A percentile compares a stretch with the other conserved stretches of the same genome.
Conservation (phyloP, 208 protist species). For the Zelonia costaricensis region DNA sequence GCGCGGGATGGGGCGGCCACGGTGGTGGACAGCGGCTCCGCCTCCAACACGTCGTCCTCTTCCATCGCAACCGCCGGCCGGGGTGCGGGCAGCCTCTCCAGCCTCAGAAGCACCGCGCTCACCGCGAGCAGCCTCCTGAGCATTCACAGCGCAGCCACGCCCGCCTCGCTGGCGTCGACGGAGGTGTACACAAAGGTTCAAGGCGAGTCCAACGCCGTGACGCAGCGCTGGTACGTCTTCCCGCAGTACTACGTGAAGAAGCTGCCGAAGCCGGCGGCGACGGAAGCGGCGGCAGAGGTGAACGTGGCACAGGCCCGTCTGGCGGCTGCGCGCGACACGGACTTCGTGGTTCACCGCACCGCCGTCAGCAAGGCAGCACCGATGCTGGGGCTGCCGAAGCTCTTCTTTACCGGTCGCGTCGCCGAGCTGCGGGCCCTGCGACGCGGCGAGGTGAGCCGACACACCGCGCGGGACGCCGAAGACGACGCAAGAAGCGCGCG, state of each 20-base stretch:
- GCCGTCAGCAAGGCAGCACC: not conserved
- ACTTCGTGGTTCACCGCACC: not conserved
- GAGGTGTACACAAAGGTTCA: constrained; percentile 12
- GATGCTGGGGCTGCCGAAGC: constrained; percentile 20
- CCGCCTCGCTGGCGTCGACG: not conserved
- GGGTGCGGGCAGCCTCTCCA: not conserved
- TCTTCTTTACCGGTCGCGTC: constrained; percentile 33
- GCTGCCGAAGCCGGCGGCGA: not conserved
- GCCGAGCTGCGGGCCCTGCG: constrained; percentile 15
- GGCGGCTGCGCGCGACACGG: too few relatives aligned
- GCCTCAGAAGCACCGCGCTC: not conserved
- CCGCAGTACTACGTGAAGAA: constrained; percentile 27
- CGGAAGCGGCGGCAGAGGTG: not conserved
- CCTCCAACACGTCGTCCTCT: not conserved
- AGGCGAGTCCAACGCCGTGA: constrained; percentile 4
- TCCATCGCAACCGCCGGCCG: not conserved
- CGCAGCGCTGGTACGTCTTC: constrained; percentile 35
- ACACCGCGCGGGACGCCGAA: not conserved
- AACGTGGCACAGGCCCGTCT: too few relatives aligned
- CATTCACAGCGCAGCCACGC: not conserved
- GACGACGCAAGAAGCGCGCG: not conserved
- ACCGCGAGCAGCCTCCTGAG: not conserved
- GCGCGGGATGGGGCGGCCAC: constrained; percentile 31
- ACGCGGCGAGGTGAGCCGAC: constrained; percentile 3
- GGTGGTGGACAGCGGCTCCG: constrained; percentile 2